A percentile compares a stretch with the other conserved stretches of the same genome.
These are phyloP conservation scores for Hibiscus syriacus DNA, from an alignment of 345 rosid species.

Conservation along the genomic window DNA sequence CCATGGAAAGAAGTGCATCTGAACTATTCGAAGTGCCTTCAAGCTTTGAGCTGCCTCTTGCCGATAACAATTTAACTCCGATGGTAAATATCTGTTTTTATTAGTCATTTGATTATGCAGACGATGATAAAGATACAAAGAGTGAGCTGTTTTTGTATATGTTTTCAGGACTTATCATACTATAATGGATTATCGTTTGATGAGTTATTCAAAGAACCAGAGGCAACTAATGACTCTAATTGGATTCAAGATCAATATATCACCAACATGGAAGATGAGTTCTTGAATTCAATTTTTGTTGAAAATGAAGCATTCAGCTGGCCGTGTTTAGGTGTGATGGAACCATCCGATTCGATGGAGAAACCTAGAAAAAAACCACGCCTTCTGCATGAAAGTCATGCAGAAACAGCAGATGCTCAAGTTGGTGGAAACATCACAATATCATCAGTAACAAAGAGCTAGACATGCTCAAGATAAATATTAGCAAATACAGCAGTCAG, in stretches of 20 bases:
- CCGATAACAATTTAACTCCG: background rate
- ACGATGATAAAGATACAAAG: background rate
- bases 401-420: background rate
- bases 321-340: background rate
- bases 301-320: background rate
- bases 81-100: background rate
- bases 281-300: background rate
- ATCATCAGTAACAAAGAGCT: background rate
- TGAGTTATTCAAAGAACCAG: background rate
- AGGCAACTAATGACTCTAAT: background rate
- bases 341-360: background rate
- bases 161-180: background rate
- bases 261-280: background rate
- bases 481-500: background rate
- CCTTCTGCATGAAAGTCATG: background rate
- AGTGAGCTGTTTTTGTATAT: background rate
- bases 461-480: background rate
- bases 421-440: background rate
- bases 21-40: background rate
- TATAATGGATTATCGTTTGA: background rate
- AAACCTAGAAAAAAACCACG: background rate
- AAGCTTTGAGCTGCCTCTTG: background rate
- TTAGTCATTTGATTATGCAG: background rate
- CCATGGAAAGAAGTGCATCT: background rate
- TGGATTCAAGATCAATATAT: background rate